phyloP scores from a whole-genome alignment of 305 asterid genomes.

The Solanum hybrid region DNA sequence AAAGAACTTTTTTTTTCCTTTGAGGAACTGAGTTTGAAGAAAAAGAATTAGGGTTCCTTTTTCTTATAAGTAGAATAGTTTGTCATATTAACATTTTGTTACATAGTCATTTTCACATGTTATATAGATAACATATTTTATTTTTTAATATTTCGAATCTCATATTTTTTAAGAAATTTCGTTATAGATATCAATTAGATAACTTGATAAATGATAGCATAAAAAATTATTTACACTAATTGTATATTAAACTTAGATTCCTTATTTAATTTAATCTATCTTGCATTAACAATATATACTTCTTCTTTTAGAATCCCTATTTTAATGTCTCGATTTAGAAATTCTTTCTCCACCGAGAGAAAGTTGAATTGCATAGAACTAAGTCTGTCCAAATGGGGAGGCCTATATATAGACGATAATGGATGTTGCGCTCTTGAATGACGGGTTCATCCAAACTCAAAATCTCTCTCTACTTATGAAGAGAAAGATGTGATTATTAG shows the following conservation, averaged over 20 bases:
- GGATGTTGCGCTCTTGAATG: neutral
- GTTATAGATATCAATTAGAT: neutral
- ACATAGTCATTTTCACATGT: neutral
- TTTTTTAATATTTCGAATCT: neutral
- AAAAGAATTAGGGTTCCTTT: neutral
- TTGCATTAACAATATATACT: neutral
- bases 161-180: neutral
- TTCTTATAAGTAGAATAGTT: neutral
- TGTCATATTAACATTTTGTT: no score
- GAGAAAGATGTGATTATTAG: neutral
- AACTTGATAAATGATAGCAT: neutral
- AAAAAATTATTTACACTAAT: neutral
- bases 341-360: neutral
- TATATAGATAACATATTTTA: neutral
- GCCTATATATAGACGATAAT: neutral
- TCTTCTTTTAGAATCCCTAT: neutral
- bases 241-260: neutral
- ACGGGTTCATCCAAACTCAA: neutral
- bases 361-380: neutral
- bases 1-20: neutral
- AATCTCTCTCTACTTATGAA: neutral
- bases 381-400: neutral
- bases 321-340: neutral
- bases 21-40: neutral
- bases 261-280: neutral